Percentiles rank a stretch among this genome's conserved stretches.
Conservation (phyloP, 176 grass and related monocot genomes). For the sorghum (Sorghum bicolor) region DNA sequence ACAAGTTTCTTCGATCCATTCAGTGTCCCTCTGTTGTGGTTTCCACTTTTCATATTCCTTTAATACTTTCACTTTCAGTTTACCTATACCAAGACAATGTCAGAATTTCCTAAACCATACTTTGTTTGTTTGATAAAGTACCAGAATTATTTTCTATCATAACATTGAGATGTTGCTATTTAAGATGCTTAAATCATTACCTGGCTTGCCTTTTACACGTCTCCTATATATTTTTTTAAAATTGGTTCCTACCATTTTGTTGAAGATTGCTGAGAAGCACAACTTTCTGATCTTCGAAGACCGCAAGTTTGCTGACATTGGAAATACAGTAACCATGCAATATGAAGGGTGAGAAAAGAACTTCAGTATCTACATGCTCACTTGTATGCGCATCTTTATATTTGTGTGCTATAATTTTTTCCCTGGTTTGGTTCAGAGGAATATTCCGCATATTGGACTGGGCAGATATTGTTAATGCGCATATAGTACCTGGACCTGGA, state of each 20-base stretch:
- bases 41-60: not conserved
- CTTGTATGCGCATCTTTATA: not conserved
- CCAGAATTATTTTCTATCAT: not conserved
- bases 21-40: not conserved
- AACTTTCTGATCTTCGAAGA: constrained; percentile 93
- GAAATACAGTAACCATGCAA: constrained; percentile 93
- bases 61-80: not conserved
- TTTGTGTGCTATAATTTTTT: not conserved
- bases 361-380: not conserved
- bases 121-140: not conserved
- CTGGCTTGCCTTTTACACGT: not conserved
- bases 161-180: not conserved
- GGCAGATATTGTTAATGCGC: constrained; percentile 89
- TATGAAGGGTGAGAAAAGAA: constrained; percentile 73
- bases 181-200: not conserved
- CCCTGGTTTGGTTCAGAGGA: constrained; percentile 49
- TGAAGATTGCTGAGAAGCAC: constrained; percentile 88
- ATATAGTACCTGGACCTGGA: constrained; percentile 81
- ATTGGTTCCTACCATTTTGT: not conserved
- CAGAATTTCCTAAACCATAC: not conserved
- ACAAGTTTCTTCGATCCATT: not conserved
- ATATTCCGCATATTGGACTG: constrained; percentile 84
- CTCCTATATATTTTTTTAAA: not conserved
- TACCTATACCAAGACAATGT: not conserved
- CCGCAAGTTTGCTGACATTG: constrained; percentile 89